Evolutionary conservation across 805 yeast species (phyloP).

Genomic region (Candida argentea): DNA sequence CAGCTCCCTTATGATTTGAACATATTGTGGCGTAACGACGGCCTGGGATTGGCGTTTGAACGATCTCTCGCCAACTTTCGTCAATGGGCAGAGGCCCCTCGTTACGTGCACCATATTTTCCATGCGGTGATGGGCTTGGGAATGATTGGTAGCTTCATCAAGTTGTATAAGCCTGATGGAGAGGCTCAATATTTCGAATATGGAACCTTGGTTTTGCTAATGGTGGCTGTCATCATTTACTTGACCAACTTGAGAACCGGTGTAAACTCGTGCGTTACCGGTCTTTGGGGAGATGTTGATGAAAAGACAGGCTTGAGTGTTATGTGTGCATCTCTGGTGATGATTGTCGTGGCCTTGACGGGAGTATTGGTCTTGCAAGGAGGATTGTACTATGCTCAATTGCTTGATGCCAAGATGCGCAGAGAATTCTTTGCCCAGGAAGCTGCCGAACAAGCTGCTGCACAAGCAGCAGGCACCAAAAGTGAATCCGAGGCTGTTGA

Average conservation of each 20-base stretch:
- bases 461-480: conserved; percentile 3
- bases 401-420: conserved; percentile 36
- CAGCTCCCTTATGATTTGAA: conserved; percentile 76
- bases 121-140: conserved; percentile 59
- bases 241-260: conserved; percentile 83
- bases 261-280: conserved; percentile 52
- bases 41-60: conserved; percentile 39
- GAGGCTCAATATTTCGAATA: conserved; percentile 86
- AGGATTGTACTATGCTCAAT: conserved; percentile 80
- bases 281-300: conserved; percentile 92
- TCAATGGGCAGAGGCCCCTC: conserved; percentile 60
- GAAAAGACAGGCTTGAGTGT: conserved; percentile 80
- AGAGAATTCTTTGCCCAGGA: conserved; percentile 21
- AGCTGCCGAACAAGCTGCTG: conserved; percentile 10
- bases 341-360: conserved; percentile 56
- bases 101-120: conserved; percentile 45
- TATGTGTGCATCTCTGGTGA: conserved; percentile 79
- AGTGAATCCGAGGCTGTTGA: conserved; percentile 1
- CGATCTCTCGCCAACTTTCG: conserved; percentile 65
- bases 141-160: conserved; percentile 59
- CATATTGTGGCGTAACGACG: conserved; percentile 54
- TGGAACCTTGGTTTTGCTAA: conserved; percentile 65
- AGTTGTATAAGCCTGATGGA: conserved; percentile 79
- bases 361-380: conserved; percentile 83
- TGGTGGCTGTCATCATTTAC: conserved; percentile 68